Conservation (phyloP, 1,139 yeast species). For the Suhomyces panamericanus region DNA sequence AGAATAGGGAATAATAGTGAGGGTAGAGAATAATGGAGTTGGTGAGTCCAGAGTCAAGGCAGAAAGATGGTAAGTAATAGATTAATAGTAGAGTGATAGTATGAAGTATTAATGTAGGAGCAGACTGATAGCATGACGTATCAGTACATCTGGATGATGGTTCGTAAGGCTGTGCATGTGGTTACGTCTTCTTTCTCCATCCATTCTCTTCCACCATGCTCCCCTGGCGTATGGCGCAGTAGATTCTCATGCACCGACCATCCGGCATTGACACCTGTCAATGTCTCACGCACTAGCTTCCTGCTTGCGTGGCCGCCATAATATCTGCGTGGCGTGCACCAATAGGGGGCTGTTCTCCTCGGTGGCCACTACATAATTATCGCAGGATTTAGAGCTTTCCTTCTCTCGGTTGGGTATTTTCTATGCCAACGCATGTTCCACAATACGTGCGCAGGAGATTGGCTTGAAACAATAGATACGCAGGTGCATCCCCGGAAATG, state of each 20-base stretch:
- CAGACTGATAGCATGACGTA: too few relatives aligned
- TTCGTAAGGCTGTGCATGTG: too few relatives aligned
- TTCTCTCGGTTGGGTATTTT: slow-evolving; percentile 12
- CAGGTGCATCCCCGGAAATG: slow-evolving; percentile 9
- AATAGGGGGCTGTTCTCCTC: slow-evolving; percentile 1
- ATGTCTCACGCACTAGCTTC: slow-evolving; percentile 2
- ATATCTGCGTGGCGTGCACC: slow-evolving; percentile 2
- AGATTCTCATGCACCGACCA: neutral
- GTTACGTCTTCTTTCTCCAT: too few relatives aligned
- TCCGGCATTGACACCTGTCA: slow-evolving; percentile 7
- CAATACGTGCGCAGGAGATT: slow-evolving; percentile 6
- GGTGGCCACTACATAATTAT: neutral
- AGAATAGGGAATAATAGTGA: too few relatives aligned
- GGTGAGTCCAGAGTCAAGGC: too few relatives aligned
- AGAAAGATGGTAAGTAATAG: too few relatives aligned
- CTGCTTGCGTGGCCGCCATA: neutral
- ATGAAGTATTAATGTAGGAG: too few relatives aligned
- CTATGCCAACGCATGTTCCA: slow-evolving; percentile 6
- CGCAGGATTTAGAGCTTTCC: slow-evolving; percentile 2
- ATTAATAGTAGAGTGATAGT: too few relatives aligned
- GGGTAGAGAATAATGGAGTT: too few relatives aligned
- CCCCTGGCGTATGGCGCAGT: neutral
- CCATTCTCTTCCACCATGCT: too few relatives aligned
- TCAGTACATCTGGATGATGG: too few relatives aligned
- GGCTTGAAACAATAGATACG: slow-evolving; percentile 7